Conservation (phyloP, 306 rosid species). For the Crotalaria pallida region DNA sequence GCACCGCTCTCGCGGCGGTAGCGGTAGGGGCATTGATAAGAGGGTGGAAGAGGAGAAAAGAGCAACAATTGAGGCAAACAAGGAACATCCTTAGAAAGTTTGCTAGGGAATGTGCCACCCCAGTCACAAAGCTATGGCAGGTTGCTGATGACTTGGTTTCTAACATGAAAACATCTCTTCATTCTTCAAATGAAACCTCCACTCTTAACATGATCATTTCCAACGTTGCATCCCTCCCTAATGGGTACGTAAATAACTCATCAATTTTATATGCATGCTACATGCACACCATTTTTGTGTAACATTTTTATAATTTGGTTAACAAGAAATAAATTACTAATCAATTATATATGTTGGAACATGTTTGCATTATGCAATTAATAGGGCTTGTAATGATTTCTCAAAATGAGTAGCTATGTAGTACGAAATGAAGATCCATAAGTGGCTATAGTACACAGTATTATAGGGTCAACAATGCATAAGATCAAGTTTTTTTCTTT, state of each 20-base stretch:
- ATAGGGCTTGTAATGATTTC: no score
- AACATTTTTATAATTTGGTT: neutral
- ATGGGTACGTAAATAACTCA: constrained; percentile 39
- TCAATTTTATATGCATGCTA: no score
- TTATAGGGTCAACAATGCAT: no score
- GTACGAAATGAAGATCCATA: no score
- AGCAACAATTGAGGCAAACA: constrained; percentile 33
- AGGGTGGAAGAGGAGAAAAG: constrained; percentile 38
- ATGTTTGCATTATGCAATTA: no score
- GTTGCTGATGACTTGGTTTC: constrained; percentile 49
- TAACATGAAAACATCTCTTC: constrained; percentile 46
- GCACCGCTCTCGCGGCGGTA: constrained; percentile 27
- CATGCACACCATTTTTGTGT: neutral
- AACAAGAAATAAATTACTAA: neutral
- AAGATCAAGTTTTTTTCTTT: no score
- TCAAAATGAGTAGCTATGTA: no score
- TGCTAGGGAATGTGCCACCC: constrained; percentile 59
- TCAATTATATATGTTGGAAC: neutral
- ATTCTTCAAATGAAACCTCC: constrained; percentile 22
- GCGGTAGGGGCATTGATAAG: constrained; percentile 21
- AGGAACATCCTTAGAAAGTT: constrained; percentile 42
- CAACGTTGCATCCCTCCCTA: constrained; percentile 46
- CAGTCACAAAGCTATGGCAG: constrained; percentile 43
- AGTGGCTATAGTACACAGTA: no score
- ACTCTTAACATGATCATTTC: constrained; percentile 55